Base-by-base conservation (phyloP, 768 basidiomycete species). In the Tephrocybe sp. region DNA sequence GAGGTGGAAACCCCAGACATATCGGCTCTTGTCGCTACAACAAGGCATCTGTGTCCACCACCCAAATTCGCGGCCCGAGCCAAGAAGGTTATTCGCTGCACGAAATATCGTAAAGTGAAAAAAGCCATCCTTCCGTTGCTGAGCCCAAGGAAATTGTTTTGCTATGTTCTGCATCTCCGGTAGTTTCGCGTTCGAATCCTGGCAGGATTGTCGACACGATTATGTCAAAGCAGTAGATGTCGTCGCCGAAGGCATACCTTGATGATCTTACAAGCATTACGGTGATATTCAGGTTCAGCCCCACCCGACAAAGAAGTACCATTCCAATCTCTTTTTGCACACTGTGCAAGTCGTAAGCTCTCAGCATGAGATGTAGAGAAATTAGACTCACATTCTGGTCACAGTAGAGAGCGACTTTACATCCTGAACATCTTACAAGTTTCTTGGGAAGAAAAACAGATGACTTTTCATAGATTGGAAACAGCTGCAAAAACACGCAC, bases 21-120 rank as follows among this genome's bases (percentile, higher is more conserved):
- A 72, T 39, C 16, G 43, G 2, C 39, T 15, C 40, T 32, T 15
- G 31, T 55, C 38, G 6, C 28, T 30, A 43, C 58, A 60, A 32
- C 57, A 60, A 18, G 59, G 60, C 18, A 42, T 34, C 26, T 55
- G 30, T 21, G 71, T 68, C 74, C 75, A 77, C 54, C 68, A 76
- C 9, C 75, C 75, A 35, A 63, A 69, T 16, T 68, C 65, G 18
- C 53, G 30, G 3, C 67, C 63, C 6, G 61, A 58, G 18, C 76
- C 75, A 27, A 74, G 62, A 22, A 77, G 39, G 22, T 41, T 34
- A 15, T 40, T 25, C 19, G 51, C 56, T 15, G 55, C 57, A 19
- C 55, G 57, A 11, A 57, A 36, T n/a, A 52, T 35, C 18, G 49
- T 44, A 28, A 56, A 57, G 9, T 22, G n/a, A 40, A 46, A 57